Percentiles rank a stretch among this genome's conserved stretches.
phyloP scores from a whole-genome alignment of 2,329 filamentous ascomycete genomes.

The Chrysoporthe puriensis region DNA sequence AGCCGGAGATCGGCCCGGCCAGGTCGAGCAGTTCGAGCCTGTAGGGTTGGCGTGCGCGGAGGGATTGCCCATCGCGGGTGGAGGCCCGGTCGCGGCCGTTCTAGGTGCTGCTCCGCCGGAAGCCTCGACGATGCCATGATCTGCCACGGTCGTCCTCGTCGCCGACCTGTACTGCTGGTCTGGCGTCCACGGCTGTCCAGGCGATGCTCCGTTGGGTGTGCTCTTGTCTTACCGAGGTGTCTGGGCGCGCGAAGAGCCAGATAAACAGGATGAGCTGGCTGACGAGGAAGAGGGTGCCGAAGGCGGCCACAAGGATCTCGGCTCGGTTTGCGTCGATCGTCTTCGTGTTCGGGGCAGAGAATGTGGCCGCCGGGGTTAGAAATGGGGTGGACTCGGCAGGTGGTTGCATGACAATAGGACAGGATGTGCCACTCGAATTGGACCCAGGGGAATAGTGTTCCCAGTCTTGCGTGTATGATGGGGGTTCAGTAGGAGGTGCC shows the following conservation, averaged over 20 bases:
- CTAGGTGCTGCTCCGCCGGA: slow-evolving; percentile 20
- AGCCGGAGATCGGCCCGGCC: neutral
- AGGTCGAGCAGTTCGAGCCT: neutral
- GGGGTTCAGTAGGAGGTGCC: neutral
- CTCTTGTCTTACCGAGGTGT: slow-evolving; percentile 18
- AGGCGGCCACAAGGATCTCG: slow-evolving; percentile 41
- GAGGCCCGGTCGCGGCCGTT: neutral
- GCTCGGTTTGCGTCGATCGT: slow-evolving; percentile 35
- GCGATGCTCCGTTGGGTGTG: neutral
- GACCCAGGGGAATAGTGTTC: neutral
- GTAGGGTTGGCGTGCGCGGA: slow-evolving; percentile 3
- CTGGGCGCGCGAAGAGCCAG: slow-evolving; percentile 35
- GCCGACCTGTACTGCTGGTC: neutral
- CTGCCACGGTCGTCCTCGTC: neutral
- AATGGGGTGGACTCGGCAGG: slow-evolving; percentile 3
- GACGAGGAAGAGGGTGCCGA: slow-evolving; percentile 40
- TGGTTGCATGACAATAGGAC: neutral
- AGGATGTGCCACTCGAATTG: neutral
- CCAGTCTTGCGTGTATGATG: too few relatives aligned
- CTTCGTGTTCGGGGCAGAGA: slow-evolving; percentile 8
- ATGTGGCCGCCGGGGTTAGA: neutral
- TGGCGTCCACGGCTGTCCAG: neutral
- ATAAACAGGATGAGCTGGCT: slow-evolving; percentile 39
- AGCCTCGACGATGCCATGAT: neutral
- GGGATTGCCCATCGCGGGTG: neutral